Evolutionary conservation across 1,139 yeast species (phyloP).

Genomic region (Chernovozyma sophiae-reginae): DNA sequence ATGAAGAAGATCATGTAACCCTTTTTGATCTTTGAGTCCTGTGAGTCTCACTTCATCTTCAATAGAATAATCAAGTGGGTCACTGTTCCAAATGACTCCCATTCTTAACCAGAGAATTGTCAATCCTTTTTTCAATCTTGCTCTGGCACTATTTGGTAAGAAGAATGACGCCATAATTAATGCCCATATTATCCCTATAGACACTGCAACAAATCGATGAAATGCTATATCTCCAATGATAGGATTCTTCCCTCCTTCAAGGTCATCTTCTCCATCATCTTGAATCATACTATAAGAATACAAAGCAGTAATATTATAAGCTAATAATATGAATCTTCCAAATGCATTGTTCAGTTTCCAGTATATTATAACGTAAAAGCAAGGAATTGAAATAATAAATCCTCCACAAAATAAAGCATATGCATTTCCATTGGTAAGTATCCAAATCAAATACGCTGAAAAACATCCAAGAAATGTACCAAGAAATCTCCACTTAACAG

Average conservation of each 20-base stretch:
- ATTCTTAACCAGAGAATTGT: conserved; percentile 71
- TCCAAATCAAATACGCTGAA: conserved; percentile 59
- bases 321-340: conserved; percentile 69
- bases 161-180: conserved; percentile 58
- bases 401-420: conserved; percentile 56
- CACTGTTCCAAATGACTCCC: conserved; percentile 78
- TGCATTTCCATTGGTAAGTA: conserved; percentile 52
- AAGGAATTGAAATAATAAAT: conserved; percentile 54
- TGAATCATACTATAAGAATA: conserved; percentile 69
- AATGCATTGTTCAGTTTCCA: conserved; percentile 64
- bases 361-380: conserved; percentile 64
- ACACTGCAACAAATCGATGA: conserved; percentile 71
- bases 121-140: conserved; percentile 59
- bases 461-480: conserved; percentile 76
- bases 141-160: conserved; percentile 73
- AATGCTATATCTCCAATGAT: conserved; percentile 73
- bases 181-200: conserved; percentile 77
- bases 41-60: conserved; percentile 23
- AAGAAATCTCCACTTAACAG: conserved; percentile 68
- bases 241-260: conserved; percentile 69
- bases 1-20: conserved; percentile 52
- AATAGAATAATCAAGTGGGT: conserved; percentile 32
- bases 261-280: conserved; percentile 58
- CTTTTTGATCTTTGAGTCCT: conserved; percentile 53
- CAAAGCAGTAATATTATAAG: conserved; percentile 75